Evolutionary conservation across 1,139 yeast species (phyloP), one percentile per base, ranked within the genome.

Genomic region (Meyerozyma elateridarum): DNA sequence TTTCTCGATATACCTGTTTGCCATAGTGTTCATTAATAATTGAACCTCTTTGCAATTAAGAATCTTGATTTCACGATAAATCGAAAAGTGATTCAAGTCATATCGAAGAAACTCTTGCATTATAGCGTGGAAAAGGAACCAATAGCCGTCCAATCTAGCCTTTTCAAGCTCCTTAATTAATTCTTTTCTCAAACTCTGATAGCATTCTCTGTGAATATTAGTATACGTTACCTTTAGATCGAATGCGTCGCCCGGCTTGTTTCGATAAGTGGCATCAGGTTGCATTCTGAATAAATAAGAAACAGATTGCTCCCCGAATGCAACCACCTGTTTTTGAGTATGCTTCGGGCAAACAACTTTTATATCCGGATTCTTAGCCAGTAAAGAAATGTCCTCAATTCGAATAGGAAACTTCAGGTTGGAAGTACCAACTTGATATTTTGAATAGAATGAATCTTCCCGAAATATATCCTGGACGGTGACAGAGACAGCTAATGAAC

Each of bases 381-480:
- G 37, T 28, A 84, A 54, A 2, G 56, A 50, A 8, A 74, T 76
- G 3, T 61, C 49, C 5, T 67, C 40, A 4, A 85, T 54, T 34
- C 83, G 56, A 1, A 83, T 64, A 0, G 94, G 94, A 8, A 55
- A 50, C 8, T 57, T 59, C 0, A 66, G 42, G 20, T 68, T 67
- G 2, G 80, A 64, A 3, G 87, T 70, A 8, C 87, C 81, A 28
- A 84, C 65, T 15, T 80, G 76, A 47, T 81, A 84, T 42, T 76
- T 79, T 3, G 89, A 79, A 44, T 73, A 80, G 2, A 84, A 59
- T 32, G 64, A 63, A 6, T 69, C 55, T 1, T 70, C 51, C 36
- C 73, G 73, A 58, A 83, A 83, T 9, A 79, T 76, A 51, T 85
- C 94, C 46, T 82, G 89, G 2, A 84, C 93, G 2, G 85, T 74